Base-by-base conservation (phyloP, 106 monocot genomes). In the Vanilla planifolia region DNA sequence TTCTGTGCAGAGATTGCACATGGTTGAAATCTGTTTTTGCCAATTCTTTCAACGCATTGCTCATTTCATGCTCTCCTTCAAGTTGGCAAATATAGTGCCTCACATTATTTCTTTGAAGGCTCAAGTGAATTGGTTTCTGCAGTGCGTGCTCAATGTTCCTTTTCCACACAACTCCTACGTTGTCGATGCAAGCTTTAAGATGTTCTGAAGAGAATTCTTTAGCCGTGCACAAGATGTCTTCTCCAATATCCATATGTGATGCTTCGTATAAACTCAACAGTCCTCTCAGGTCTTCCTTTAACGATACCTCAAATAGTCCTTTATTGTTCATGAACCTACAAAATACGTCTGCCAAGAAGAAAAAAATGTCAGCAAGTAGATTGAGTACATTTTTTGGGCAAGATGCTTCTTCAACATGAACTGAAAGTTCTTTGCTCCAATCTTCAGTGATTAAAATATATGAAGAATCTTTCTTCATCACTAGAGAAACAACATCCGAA, bases 201-300 rank as follows among this genome's bases (percentile, higher is more conserved):
- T 72, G 36, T 30, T 46, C 68, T 50, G 17, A 60, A 3, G 83
- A 35, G 57, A 75, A 79, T 22, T 64, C 71, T 1, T 75, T 63
- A 13, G 79, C 83, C 22, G 63, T 57, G 26, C 43, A 50, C 1
- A 84, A 70, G 0, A 79, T 34, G 0, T 72, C 64, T 42, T 79
- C 79, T 0, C 75, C 83, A 0, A 41, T 69, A 60, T 66, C 68
- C 28, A 79, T 10, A 39, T 64, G 51, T 34, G 83, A 84, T 21
- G 79, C 71, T 63, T 84, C 83, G 28, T 75, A 68, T 36, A n/a
- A n/a, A n/a, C n/a, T n/a, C n/a, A n/a, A n/a, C n/a, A n/a, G n/a
- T n/a, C n/a, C n/a, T n/a, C n/a, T 39, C 4, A 68, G 25, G 42
- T 84, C 71, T 21, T 67, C 55, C 8, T 33, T 40, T 10, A 67